A percentile compares a stretch with the other conserved stretches of the same genome.
These are phyloP conservation scores for Spirogloea muscicola DNA, from an alignment of 139 green algal genomes.

Conservation along the genomic window DNA sequence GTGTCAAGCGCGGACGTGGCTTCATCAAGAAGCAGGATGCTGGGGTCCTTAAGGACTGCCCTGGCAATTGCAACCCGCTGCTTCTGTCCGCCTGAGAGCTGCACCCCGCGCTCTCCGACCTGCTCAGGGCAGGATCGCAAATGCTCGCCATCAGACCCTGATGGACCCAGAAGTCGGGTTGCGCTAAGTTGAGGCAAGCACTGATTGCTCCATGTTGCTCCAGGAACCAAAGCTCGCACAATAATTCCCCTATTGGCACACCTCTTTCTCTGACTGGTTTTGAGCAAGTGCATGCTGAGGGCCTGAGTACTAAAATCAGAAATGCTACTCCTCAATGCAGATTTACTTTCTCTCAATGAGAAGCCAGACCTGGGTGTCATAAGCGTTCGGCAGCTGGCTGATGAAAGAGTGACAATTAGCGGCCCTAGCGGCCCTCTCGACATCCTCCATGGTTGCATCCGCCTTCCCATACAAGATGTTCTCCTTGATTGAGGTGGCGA, in stretches of 20 bases:
- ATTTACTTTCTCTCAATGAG: too few relatives aligned
- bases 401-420: conserved; percentile 82
- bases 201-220: too few relatives aligned
- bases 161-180: too few relatives aligned
- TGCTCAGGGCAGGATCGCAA: too few relatives aligned
- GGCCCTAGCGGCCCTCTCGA: conserved; percentile 64
- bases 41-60: conserved; percentile 60
- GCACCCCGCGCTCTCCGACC: conserved; percentile 25
- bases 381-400: conserved; percentile 53
- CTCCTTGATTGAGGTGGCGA: conserved; percentile 41
- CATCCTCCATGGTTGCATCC: conserved; percentile 42
- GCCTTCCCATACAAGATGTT: conserved; percentile 53
- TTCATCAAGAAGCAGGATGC: conserved; percentile 83
- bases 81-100: conserved; percentile 66
- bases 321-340: too few relatives aligned
- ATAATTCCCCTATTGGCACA: too few relatives aligned
- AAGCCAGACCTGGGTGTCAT: conserved; percentile 56
- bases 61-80: conserved; percentile 78
- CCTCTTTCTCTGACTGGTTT: too few relatives aligned
- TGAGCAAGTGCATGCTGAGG: too few relatives aligned
- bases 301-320: too few relatives aligned
- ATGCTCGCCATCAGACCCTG: too few relatives aligned
- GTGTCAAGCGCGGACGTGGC: conserved; percentile 40
- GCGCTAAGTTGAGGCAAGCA: too few relatives aligned
- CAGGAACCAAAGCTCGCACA: too few relatives aligned